Percentiles rank a stretch among this genome's conserved stretches.
Evolutionary conservation across 2,329 filamentous ascomycete species (phyloP).

Genomic region (Calonectria fujianensis): DNA sequence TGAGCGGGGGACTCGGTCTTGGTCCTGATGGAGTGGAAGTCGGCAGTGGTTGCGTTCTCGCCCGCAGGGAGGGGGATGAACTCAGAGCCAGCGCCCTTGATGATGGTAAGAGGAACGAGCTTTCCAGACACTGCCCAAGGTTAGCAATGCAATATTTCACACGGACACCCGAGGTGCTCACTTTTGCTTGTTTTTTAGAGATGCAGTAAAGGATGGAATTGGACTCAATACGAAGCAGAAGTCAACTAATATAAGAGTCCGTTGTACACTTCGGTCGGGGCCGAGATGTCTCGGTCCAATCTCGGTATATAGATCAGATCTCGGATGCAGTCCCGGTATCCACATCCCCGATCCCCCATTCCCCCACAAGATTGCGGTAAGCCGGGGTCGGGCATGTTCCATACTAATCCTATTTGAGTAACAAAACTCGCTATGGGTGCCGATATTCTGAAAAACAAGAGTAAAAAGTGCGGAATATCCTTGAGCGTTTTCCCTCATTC

Average conservation of each 20-base stretch:
- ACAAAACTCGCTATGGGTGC: slow-evolving; percentile 2
- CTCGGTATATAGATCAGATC: slow-evolving; percentile 19
- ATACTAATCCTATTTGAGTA: slow-evolving; percentile 13
- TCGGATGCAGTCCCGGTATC: slow-evolving; percentile 26
- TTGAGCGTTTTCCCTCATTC: not conserved
- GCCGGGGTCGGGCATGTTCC: not conserved
- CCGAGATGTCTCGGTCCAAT: slow-evolving; percentile 13
- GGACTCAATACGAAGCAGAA: not conserved
- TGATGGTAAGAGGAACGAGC: slow-evolving; percentile 50
- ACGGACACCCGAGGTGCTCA: not conserved
- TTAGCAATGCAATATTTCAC: not conserved
- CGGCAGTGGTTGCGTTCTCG: slow-evolving; percentile 50
- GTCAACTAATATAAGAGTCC: not conserved
- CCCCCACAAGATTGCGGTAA: not conserved
- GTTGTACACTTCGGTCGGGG: slow-evolving; percentile 2
- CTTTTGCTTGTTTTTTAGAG: slow-evolving; percentile 15
- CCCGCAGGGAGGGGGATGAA: slow-evolving; percentile 52
- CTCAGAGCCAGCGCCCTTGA: slow-evolving; percentile 53
- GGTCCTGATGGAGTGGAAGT: slow-evolving; percentile 53
- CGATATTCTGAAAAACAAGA: not conserved
- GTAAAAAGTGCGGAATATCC: not conserved
- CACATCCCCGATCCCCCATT: slow-evolving; percentile 19
- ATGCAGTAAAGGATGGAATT: not conserved
- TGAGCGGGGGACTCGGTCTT: slow-evolving; percentile 51
- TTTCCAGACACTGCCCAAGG: slow-evolving; percentile 47